Base-by-base conservation (phyloP, 305 asterid genomes). In the Stenogyne calaminthoides region DNA sequence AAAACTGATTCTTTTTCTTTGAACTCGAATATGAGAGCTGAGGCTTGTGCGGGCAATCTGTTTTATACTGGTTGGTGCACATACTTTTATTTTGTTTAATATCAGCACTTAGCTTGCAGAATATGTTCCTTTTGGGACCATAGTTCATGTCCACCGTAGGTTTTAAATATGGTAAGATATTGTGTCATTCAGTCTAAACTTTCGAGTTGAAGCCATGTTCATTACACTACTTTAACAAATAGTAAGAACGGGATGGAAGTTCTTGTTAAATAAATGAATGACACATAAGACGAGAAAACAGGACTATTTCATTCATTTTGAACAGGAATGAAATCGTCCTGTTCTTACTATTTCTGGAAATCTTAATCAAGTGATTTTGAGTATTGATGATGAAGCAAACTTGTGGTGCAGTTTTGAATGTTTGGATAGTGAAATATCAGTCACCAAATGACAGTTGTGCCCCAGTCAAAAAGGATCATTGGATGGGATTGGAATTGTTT, bases 91-190 rank as follows among this genome's bases (percentile, higher is more conserved):
- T 69, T 39, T 64, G 1, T 36, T 9, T 34, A 11, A 51, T 57
- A 15, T 25, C 32, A 54, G 20, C 44, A 29, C 54, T 27, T 44
- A 7, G 19, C 9, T 15, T 25, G 27, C 0, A 60, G 91, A 86
- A 86, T 84, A 83, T 84, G 80, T 84, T 81, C 91, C 56, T 51
- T 29, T 67, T 46, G 84, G 85, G 84, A 73, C 78, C 86, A 0
- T 52, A 65, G 60, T 6, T 69, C n/a, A 19, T 78, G 65, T 57
- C 20, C 15, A 72, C 86, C 81, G 42, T 62, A 34, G 40, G 64
- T 47, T 57, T 56, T 54, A 22, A 54, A 78, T 64, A 49, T 7
- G 63, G 57, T 14, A 32, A 80, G 61, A 63, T 80, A 68, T 69
- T 34, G 60, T 78, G 72, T 73, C 47, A 52, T 15, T 64, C 66